Evolutionary conservation across 202 grass and related monocot species (phyloP), one percentile per base, ranked within the genome.

Genomic region (Elaeis oleifera): DNA sequence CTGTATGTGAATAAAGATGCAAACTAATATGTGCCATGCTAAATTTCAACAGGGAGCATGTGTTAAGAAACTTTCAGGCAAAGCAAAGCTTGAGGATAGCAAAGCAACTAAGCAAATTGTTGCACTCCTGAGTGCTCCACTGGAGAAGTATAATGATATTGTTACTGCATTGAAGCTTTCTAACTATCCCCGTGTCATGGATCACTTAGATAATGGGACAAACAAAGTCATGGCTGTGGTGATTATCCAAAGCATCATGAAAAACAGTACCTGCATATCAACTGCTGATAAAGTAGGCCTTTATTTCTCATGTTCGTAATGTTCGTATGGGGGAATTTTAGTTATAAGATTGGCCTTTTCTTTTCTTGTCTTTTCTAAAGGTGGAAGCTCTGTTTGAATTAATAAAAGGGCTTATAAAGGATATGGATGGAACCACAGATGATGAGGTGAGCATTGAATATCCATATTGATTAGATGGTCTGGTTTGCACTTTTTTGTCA

Each of bases 181-280:
- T 63, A 99, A 89, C 74, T 99, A 99, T 84, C 88, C 94, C 36
- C 85, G 85, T 59, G 88, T 99, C 68, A 99, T 99, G 94, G 94
- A 91, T 79, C 87, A 99, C 77, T 69, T 99, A 31, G 94, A 99
- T 86, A 99, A 89, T 81, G 57, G 76, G 58, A 99, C 94, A 69
- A 99, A 87, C 15, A 99, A 99, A 88, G 88, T 99, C 61, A 99
- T 99, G 94, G 85, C 94, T 64, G 77, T 97, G 70, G 88, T 97
- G 58, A 97, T 97, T 67, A 92, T 92, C 62, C 88, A 97, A 79
- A 99, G 94, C 82, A 99, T 99, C 81, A 99, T 92, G 94, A 99
- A 99, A 78, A 99, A 99, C 80, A 86, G 74, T 26, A 86, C 88
- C 60, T 92, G 80, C 75, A 86, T 99, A 69, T 89, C 88, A 68